Evolutionary conservation across 2,329 filamentous ascomycete genomes (phyloP).

Genomic region (Elsinoe arachidis): DNA sequence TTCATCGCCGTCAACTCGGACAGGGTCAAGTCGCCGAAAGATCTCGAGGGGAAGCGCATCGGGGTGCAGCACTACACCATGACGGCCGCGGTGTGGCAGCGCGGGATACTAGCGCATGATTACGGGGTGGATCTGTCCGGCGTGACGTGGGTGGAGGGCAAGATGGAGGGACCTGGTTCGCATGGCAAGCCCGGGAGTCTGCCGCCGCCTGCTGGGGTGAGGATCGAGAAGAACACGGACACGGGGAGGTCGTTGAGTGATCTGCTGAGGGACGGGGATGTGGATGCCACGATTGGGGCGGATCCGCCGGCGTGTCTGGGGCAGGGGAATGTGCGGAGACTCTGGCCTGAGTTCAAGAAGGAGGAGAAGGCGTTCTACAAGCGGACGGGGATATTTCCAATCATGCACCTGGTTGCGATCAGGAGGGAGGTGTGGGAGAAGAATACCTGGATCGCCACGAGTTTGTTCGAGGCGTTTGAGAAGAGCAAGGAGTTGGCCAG

Average conservation of each 20-base stretch:
- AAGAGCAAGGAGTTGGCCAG: conserved; percentile 28
- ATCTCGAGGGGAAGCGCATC: conserved; percentile 29
- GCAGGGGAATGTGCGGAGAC: conserved; percentile 23
- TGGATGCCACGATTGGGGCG: conserved; percentile 32
- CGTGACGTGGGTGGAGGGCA: conserved; percentile 29
- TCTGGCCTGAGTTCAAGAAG: conserved; percentile 31
- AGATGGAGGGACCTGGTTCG: conserved; percentile 23
- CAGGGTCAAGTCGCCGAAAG: conserved; percentile 24
- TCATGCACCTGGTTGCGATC: conserved; percentile 28
- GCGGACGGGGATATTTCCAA: conserved; percentile 25
- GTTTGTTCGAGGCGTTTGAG: conserved; percentile 28
- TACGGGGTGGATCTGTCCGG: conserved; percentile 27
- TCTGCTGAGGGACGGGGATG: conserved; percentile 29
- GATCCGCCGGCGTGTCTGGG: conserved; percentile 27
- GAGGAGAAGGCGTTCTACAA: conserved; percentile 29
- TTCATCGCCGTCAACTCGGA: conserved; percentile 29
- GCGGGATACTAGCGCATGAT: conserved; percentile 27
- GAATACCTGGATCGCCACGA: conserved; percentile 25
- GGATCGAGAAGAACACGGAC: conserved; percentile 22
- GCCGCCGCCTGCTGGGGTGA: conserved; percentile 21
- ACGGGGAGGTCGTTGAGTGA: conserved; percentile 25
- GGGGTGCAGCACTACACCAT: conserved; percentile 33
- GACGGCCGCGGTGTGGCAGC: conserved; percentile 33
- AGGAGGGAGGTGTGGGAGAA: conserved; percentile 23
- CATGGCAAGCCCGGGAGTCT: conserved; percentile 25